Base-by-base conservation (phyloP, 2,329 filamentous ascomycete species). In the Colletotrichum sp. region DNA sequence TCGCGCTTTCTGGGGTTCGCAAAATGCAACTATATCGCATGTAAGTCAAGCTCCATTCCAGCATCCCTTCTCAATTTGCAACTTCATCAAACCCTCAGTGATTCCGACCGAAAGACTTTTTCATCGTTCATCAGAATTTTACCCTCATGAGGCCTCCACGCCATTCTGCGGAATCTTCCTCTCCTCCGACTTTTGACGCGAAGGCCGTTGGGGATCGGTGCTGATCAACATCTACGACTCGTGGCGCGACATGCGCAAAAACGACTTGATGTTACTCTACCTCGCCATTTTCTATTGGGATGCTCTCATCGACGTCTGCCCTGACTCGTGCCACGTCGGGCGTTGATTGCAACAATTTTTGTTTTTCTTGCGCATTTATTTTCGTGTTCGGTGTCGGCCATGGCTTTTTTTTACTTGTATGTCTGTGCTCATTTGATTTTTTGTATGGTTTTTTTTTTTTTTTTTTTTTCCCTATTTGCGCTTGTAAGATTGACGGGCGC, bases 281-380 rank as follows among this genome's bases (percentile, higher is more conserved):
- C 26, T 69, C 21, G 52, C 21, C 14, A 13, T 66, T 36, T 24
- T 9, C 62, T 14, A 59, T 26, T 59, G 14, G n/a, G 36, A 69
- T 62, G 16, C 28, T 36, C 58, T 59, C 21, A n/a, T 34, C 48
- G 21, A 26, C 63, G n/a, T 64, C n/a, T 26, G 34, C 30, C 16
- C 73, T 69, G 73, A 75, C 73, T 75, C 73, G 73, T 69, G 73
- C 69, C 28, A 56, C 24, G 69, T 69, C 63, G 28, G 48, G 69
- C 56, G 64, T 73, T 73, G 63, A 73, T 65, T 69, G 58, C 68
- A 24, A 34, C 28, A 38, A 30, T 34, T 59, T 34, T n/a, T n/a
- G n/a, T n/a, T n/a, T n/a, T n/a, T 72, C 43, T 72, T 63, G 62
- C 56, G 48, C 21, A 21, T n/a, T 59, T 48, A 12, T 38, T 34